Conservation (phyloP, 805 yeast species). For the Cyberlindnera maclurae region DNA sequence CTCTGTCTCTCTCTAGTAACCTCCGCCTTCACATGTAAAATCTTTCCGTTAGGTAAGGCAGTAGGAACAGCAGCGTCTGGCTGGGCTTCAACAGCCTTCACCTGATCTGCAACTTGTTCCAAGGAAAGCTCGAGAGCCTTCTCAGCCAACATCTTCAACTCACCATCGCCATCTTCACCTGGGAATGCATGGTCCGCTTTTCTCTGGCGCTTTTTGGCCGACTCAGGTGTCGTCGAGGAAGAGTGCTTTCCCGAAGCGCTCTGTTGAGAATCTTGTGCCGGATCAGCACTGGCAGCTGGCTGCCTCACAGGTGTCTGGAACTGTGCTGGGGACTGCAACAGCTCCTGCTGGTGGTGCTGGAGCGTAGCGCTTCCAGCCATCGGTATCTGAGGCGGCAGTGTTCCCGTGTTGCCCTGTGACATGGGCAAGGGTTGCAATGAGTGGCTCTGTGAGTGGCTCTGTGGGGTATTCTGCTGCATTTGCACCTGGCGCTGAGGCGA, state of each 20-base stretch:
- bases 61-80: constrained; percentile 14
- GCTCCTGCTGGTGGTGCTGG: constrained; percentile 1
- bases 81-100: constrained; percentile 35
- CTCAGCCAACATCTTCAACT: constrained; percentile 31
- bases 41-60: constrained; percentile 22
- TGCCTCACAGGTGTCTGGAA: constrained; percentile 23
- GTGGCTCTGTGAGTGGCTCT: constrained; percentile 6
- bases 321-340: constrained; percentile 6
- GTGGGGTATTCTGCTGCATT: constrained; percentile 7
- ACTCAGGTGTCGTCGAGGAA: constrained; percentile 12
- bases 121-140: constrained; percentile 27
- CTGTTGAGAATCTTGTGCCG: neutral
- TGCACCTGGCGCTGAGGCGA: constrained; percentile 2
- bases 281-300: constrained; percentile 5
- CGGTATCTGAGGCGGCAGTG: neutral
- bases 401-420: neutral
- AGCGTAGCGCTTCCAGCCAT: neutral
- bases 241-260: neutral
- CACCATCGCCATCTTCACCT: constrained; percentile 29
- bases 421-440: constrained; percentile 4
- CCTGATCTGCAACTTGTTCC: constrained; percentile 35
- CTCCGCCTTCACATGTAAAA: constrained; percentile 16
- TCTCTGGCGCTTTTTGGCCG: constrained; percentile 21
- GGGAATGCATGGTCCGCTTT: constrained; percentile 22
- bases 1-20: constrained; percentile 46